Conservation (phyloP, 192 early-diverging fungal species). For the Podila epigama region DNA sequence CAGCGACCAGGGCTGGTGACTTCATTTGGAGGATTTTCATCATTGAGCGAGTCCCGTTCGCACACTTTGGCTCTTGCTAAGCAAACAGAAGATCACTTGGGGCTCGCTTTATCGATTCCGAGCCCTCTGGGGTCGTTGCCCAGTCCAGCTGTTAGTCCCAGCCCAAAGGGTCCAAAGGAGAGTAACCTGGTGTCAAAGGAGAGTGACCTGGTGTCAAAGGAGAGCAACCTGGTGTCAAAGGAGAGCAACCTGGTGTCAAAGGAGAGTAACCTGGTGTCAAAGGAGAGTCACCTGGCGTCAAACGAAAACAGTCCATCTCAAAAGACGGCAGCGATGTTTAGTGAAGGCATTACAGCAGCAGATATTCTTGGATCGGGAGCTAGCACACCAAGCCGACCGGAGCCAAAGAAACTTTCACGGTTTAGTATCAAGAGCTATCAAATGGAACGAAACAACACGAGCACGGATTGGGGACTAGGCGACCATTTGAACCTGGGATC, state of each 20-base stretch:
- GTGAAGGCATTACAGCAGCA: not conserved
- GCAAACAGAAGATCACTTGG: constrained; percentile 2
- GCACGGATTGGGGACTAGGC: not conserved
- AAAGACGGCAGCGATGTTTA: not conserved
- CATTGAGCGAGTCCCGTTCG: not conserved
- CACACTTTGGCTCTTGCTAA: not conserved
- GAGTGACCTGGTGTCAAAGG: not conserved
- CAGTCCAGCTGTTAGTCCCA: not conserved
- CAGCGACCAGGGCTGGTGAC: not conserved
- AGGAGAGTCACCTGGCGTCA: not conserved
- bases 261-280: not conserved
- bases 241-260: not conserved
- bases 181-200: no score
- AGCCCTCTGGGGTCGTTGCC: not conserved
- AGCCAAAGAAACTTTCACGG: not conserved
- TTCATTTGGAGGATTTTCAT: not conserved
- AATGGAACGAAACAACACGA: not conserved
- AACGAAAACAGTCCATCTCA: no score
- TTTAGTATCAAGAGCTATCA: constrained; percentile 5
- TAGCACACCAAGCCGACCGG: not conserved
- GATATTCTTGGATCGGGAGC: not conserved
- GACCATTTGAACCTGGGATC: not conserved
- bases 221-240: no score
- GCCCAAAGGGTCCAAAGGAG: not conserved
- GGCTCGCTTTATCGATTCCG: not conserved